Evolutionary conservation across 805 yeast genomes (phyloP), one percentile per base, ranked within the genome.

Genomic region (Lachancea lanzarotensis): DNA sequence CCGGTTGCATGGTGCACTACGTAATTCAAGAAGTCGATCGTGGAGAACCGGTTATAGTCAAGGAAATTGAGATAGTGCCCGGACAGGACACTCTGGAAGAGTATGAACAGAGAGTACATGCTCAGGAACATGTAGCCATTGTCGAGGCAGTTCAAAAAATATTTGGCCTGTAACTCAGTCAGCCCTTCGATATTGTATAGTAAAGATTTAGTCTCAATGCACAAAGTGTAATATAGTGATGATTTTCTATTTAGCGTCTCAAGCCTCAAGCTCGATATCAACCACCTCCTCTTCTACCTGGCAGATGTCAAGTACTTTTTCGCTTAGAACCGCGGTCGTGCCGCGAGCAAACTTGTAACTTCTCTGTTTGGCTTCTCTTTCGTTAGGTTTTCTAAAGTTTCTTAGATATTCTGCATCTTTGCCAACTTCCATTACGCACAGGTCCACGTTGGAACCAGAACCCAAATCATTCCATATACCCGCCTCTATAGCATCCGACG

Each of bases 391-490:
- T 63, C 84, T 73, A 74, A 86, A 86, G 68, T 90, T 90, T 70
- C 98, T 80, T 64, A 76, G 72, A 45, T 91, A 74, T 50, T 75
- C 79, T 9, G 98, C 96, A 65, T 87, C 95, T 63, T 86, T 81
- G 50, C 93, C 96, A 35, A 77, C 71, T 69, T 91, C 97, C 95
- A 93, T 88, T 15, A 93, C 98, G 72, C 98, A 93, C 51, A 93
- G 72, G 65, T 93, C 98, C 31, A 93, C 98, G 62, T 93, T 93
- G 25, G 98, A 93, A 64, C 98, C 98, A 1, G 98, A 91, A 40
- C 98, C 98, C 62, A 91, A 77, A 74, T 93, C 98, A 68, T 93
- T 93, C 96, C 96, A 93, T 59, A 93, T 91, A 77, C 98, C 98
- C 15, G 96, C 88, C 69, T 87, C 86, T 60, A 93, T 93, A 20